These are phyloP conservation scores for Pleurotus cornucopiae DNA, from an alignment of 768 basidiomycete species.

Conservation along the genomic window DNA sequence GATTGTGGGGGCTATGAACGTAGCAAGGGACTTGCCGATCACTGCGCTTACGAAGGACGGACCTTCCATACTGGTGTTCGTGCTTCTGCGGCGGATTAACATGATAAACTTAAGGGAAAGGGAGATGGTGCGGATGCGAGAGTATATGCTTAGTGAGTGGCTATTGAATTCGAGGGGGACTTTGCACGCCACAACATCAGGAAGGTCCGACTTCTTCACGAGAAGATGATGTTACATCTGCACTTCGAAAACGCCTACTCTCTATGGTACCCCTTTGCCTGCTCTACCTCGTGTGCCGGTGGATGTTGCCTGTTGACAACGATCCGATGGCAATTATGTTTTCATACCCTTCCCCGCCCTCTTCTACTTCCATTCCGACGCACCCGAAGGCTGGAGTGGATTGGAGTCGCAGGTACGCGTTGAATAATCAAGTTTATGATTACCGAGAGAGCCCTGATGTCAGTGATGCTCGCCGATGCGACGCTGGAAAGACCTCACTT, in stretches of 20 bases:
- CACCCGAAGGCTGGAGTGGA: not conserved
- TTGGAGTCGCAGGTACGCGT: not conserved
- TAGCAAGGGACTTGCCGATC: not conserved
- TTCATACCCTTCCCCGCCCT: not conserved
- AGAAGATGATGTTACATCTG: too few species aligned
- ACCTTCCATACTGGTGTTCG: not conserved
- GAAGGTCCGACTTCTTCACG: too few species aligned
- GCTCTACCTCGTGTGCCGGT: too few species aligned
- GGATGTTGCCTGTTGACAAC: not conserved
- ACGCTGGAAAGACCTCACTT: too few species aligned
- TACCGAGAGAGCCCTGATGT: too few species aligned
- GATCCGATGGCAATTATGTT: slow-evolving; percentile 8
- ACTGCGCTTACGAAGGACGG: not conserved
- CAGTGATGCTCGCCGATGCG: too few species aligned
- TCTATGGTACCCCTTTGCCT: too few species aligned
- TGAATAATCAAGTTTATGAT: too few species aligned
- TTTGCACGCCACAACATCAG: not conserved
- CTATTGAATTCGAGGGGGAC: not conserved
- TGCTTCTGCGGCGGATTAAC: slow-evolving; percentile 6
- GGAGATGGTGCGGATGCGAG: not conserved
- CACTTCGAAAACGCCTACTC: too few species aligned
- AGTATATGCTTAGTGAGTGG: not conserved
- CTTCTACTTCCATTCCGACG: not conserved
- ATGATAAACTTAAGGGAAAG: not conserved
- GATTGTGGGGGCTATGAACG: not conserved